These are phyloP conservation scores for Prunus salicina DNA, from an alignment of 306 rosid genomes.

Conservation along the genomic window DNA sequence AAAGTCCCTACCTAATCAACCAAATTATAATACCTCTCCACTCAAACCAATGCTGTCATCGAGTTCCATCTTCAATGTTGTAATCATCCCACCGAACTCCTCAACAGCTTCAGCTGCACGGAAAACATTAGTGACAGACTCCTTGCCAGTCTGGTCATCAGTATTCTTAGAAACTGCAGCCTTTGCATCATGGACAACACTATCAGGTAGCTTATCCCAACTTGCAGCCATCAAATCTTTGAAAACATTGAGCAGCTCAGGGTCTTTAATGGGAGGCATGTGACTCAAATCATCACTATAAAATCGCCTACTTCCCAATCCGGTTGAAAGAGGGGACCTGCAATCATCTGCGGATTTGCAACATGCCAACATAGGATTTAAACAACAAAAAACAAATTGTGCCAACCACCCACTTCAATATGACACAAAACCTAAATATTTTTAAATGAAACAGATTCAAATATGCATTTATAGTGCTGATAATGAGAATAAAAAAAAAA, in stretches of 20 bases:
- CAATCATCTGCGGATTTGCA: conserved; percentile 49
- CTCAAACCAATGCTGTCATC: conserved; percentile 77
- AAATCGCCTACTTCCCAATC: conserved; percentile 49
- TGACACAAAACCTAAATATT: background rate
- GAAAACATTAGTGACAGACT: conserved; percentile 54
- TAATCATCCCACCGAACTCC: conserved; percentile 71
- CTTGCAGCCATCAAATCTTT: conserved; percentile 78
- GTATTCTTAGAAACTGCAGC: conserved; percentile 59
- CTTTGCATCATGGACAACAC: conserved; percentile 48
- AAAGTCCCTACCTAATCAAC: conserved; percentile 4
- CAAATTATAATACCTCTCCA: conserved; percentile 66
- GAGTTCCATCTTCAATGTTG: conserved; percentile 64
- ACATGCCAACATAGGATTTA: background rate
- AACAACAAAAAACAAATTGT: background rate
- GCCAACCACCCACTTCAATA: background rate
- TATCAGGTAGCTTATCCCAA: conserved; percentile 60
- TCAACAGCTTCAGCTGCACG: conserved; percentile 80
- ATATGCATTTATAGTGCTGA: background rate
- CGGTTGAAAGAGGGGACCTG: conserved; percentile 45
- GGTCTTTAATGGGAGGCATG: conserved; percentile 60
- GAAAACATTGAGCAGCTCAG: conserved; percentile 57
- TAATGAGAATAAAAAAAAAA: background rate
- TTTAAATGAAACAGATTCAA: background rate
- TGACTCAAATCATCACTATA: conserved; percentile 56
- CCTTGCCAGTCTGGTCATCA: conserved; percentile 70